These are phyloP conservation scores for Durio zibethinus DNA, from an alignment of 345 rosid species.

Conservation along the genomic window DNA sequence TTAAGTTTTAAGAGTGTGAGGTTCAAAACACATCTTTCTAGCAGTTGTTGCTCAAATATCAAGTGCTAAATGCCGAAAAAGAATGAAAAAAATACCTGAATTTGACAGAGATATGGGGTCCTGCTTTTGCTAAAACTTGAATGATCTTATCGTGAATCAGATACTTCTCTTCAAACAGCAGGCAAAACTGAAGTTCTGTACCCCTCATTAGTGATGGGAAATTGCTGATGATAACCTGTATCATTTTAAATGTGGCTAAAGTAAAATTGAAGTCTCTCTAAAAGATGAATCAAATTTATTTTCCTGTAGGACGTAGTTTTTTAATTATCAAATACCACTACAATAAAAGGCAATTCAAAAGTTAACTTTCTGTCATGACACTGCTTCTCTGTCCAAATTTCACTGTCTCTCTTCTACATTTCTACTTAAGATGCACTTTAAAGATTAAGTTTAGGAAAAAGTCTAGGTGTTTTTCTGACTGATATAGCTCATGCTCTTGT, in stretches of 20 bases:
- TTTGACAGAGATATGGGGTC: slow-evolving; percentile 53
- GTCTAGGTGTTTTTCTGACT: background rate
- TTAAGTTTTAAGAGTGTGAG: background rate
- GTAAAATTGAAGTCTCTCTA: background rate
- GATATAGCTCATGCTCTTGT: background rate
- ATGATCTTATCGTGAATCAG: slow-evolving; percentile 43
- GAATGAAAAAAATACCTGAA: slow-evolving; percentile 48
- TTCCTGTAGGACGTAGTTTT: background rate
- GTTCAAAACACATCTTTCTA: slow-evolving; percentile 8
- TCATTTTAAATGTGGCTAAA: slow-evolving; percentile 4
- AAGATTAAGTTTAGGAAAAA: background rate
- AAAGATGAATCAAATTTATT: slow-evolving; percentile 3
- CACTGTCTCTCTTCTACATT: background rate
- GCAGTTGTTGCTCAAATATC: background rate
- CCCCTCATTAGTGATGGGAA: slow-evolving; percentile 79
- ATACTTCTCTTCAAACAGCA: slow-evolving; percentile 49
- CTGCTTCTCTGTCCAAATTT: background rate
- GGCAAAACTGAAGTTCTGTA: slow-evolving; percentile 50
- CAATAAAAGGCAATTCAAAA: background rate
- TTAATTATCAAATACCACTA: background rate
- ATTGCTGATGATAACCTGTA: slow-evolving; percentile 56
- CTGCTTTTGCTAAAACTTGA: slow-evolving; percentile 66
- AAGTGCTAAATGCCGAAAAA: slow-evolving; percentile 2
- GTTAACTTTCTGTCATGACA: background rate
- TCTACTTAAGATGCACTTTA: background rate